These are phyloP conservation scores for Miscanthus sacchariflorus DNA, from an alignment of 202 grass and related monocot genomes.

Conservation along the genomic window DNA sequence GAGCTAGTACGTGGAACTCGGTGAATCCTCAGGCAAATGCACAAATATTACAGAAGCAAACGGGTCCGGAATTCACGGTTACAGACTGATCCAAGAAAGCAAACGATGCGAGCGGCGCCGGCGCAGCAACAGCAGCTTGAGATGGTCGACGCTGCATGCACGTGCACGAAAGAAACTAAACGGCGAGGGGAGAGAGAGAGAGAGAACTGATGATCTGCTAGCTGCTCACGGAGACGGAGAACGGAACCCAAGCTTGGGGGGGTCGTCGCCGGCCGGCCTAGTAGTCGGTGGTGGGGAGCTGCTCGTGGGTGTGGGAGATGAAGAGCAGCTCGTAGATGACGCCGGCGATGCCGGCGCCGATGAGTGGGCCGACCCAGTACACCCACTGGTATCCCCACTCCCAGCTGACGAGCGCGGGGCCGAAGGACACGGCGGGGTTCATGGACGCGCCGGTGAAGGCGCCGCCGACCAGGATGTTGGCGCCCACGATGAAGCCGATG, in stretches of 20 bases:
- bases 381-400: slow-evolving; percentile 85
- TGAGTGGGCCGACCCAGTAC: slow-evolving; percentile 88
- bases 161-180: background rate
- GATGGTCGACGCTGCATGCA: background rate
- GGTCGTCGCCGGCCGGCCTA: slow-evolving; percentile 12
- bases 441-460: slow-evolving; percentile 89
- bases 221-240: background rate
- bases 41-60: slow-evolving; percentile 59
- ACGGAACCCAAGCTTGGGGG: background rate
- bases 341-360: slow-evolving; percentile 79
- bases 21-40: slow-evolving; percentile 37
- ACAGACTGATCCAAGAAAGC: slow-evolving; percentile 23
- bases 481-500: slow-evolving; percentile 92
- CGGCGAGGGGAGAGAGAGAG: background rate
- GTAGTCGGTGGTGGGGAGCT: slow-evolving; percentile 77
- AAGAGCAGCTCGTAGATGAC: slow-evolving; percentile 85
- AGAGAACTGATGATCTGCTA: background rate
- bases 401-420: slow-evolving; percentile 91
- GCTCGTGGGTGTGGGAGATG: slow-evolving; percentile 76
- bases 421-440: slow-evolving; percentile 97
- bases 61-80: slow-evolving; percentile 34
- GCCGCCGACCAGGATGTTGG: slow-evolving; percentile 86
- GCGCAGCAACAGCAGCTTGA: background rate
- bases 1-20: background rate
- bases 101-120: slow-evolving; percentile 18